A percentile compares a stretch with the other conserved stretches of the same genome.
Evolutionary conservation across 768 basidiomycete genomes (phyloP).

Genomic region (Tricholoma bakamatsutake): DNA sequence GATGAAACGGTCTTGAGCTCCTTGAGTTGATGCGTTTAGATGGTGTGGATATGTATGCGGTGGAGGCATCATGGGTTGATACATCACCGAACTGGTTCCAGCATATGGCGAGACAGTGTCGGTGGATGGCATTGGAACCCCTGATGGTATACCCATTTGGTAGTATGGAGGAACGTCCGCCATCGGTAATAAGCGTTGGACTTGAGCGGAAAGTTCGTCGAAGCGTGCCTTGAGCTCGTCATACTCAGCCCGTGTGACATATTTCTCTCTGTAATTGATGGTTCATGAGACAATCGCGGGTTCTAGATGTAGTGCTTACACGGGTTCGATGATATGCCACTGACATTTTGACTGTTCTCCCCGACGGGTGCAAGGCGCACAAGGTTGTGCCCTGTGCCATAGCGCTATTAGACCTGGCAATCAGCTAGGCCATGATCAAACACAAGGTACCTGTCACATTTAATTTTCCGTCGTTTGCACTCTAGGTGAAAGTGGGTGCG

Average conservation of each 20-base stretch:
- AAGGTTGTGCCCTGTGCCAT: conserved; percentile 61
- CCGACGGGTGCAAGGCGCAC: conserved; percentile 73
- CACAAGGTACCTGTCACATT: conserved; percentile 68
- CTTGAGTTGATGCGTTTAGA: conserved; percentile 17
- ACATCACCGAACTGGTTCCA: conserved; percentile 20
- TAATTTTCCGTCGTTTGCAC: conserved; percentile 84
- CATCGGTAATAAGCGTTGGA: conserved; percentile 40
- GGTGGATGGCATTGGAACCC: conserved; percentile 22
- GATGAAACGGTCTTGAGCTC: conserved; percentile 18
- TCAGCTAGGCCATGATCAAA: conserved; percentile 10
- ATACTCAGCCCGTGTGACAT: conserved; percentile 71
- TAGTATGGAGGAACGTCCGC: conserved; percentile 22
- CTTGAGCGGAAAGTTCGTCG: conserved; percentile 51
- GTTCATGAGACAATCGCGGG: conserved; percentile 8
- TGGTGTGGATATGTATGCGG: conserved; percentile 24
- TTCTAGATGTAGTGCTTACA: conserved; percentile 43
- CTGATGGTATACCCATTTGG: conserved; percentile 24
- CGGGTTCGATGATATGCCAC: conserved; percentile 79
- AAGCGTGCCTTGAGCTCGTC: conserved; percentile 68
- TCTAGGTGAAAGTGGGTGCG: conserved; percentile 36
- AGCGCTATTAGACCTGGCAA: conserved; percentile 17
- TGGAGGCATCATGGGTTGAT: conserved; percentile 30
- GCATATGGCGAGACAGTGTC: conserved; percentile 28
- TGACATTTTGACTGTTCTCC: conserved; percentile 78
- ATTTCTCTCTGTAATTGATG: conserved; percentile 56